phyloP scores from a whole-genome alignment of 768 basidiomycete species.

The Cystobasidium onofrii region DNA sequence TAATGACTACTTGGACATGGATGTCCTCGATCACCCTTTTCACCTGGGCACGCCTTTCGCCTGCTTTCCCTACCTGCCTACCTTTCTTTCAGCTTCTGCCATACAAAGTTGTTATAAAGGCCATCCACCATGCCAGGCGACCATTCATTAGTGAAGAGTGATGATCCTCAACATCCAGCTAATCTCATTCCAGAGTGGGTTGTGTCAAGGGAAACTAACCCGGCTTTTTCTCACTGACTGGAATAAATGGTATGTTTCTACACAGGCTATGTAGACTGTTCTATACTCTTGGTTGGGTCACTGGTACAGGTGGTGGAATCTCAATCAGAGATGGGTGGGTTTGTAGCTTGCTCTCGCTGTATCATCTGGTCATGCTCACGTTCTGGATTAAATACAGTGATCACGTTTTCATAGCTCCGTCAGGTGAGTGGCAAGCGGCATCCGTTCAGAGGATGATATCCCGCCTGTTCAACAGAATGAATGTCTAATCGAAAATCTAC shows the following conservation, averaged over 20 bases:
- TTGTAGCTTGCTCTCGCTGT: neutral
- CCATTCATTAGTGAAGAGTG: constrained; percentile 43
- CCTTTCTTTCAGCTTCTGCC: too few relatives aligned
- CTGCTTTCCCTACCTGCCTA: too few relatives aligned
- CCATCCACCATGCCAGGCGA: constrained; percentile 7
- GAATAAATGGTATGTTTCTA: too few relatives aligned
- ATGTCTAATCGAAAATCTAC: too few relatives aligned
- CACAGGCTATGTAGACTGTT: constrained; percentile 62
- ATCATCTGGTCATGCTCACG: neutral
- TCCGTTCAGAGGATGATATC: too few relatives aligned
- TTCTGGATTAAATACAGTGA: neutral
- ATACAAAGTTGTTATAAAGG: too few relatives aligned
- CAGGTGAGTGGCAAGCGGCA: neutral
- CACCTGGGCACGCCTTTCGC: too few relatives aligned
- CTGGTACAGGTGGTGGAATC: constrained; percentile 62
- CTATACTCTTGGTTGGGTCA: constrained; percentile 84
- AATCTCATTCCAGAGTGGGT: constrained; percentile 67
- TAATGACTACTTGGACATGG: too few relatives aligned
- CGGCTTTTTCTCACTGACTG: too few relatives aligned
- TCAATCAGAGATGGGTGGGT: constrained; percentile 40
- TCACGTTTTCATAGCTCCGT: constrained; percentile 22
- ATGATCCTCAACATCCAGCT: constrained; percentile 60
- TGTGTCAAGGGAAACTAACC: neutral
- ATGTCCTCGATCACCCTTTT: too few relatives aligned
- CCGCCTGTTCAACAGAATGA: too few relatives aligned